Evolutionary conservation across 78 protist species (phyloP), one percentile per base, ranked within the genome.

Genomic region (Anaeramoeba ignava): DNA sequence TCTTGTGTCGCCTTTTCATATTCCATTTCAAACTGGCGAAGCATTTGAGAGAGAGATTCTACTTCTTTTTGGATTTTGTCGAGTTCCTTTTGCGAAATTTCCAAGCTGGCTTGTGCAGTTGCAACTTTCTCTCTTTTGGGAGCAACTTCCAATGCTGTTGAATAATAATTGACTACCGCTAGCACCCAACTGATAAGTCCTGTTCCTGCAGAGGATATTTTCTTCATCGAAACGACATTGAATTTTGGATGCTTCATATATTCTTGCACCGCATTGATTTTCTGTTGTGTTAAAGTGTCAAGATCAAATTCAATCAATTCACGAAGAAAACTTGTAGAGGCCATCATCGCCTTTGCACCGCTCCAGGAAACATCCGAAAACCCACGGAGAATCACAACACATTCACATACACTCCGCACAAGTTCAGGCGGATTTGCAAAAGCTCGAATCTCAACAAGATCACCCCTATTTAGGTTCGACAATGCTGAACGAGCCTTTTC

Each of bases 161-260:
- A 80, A 68, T 89, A 84, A 88, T 89, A 94, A 81, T 88, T 82
- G n/a, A 88, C 83, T 42, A 92, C 82, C 36, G 94, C 93, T 1
- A 8, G 0, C 39, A 94, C 94, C 92, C 93, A 94, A 40, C 31
- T 8, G 38, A 88, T 84, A 42, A 93, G 83, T 2, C 89, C 93
- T 0, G 85, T 84, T 38, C 87, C 95, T 0, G 95, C 95, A 39
- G 1, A 0, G 38, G 91, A 88, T 17, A 84, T 83, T 34, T 0
- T 41, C 41, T 1, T 3, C 81, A 91, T 34, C 41, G 12, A 37
- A 38, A 54, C 90, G 34, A 82, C 42, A 67, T 68, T 54, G 42
- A 84, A 83, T 8, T 0, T 80, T 31, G 1, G 34, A 80, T 73
- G 79, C 42, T 81, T 33, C 79, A 89, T n/a, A 83, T 40, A 36